These are phyloP conservation scores for Rosa rugosa DNA, from an alignment of 306 rosid genomes.

Conservation along the genomic window DNA sequence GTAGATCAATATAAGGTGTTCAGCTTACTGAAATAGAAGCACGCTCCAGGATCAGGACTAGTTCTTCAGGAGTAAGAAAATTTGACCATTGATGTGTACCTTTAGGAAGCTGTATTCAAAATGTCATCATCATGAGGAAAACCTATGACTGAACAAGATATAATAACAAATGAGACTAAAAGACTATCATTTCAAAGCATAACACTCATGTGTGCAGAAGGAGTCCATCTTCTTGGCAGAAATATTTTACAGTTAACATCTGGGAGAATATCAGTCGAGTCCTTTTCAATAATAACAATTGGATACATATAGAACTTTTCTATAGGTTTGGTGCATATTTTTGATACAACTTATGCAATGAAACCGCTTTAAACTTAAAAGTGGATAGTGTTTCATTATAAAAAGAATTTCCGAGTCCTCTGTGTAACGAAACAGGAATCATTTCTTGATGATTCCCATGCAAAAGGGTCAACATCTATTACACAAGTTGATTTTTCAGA, in stretches of 20 bases:
- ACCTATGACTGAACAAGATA: neutral
- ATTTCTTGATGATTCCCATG: neutral
- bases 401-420: neutral
- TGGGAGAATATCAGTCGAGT: no score
- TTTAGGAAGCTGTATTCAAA: slow-evolving; percentile 64
- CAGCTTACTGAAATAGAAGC: slow-evolving; percentile 59
- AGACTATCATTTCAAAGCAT: no score
- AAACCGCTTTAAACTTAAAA: neutral
- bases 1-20: neutral
- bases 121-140: neutral
- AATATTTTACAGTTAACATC: no score
- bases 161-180: no score
- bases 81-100: slow-evolving; percentile 92
- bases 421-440: neutral
- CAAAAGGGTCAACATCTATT: neutral
- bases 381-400: neutral
- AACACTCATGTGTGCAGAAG: neutral
- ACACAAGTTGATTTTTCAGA: neutral
- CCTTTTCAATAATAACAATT: no score
- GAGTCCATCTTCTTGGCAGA: neutral
- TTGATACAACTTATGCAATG: neutral
- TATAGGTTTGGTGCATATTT: neutral
- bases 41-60: slow-evolving; percentile 74
- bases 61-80: slow-evolving; percentile 81
- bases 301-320: neutral